Evolutionary conservation across 2,329 filamentous ascomycete genomes (phyloP).

Genomic region (Stachybotrys echinatus): DNA sequence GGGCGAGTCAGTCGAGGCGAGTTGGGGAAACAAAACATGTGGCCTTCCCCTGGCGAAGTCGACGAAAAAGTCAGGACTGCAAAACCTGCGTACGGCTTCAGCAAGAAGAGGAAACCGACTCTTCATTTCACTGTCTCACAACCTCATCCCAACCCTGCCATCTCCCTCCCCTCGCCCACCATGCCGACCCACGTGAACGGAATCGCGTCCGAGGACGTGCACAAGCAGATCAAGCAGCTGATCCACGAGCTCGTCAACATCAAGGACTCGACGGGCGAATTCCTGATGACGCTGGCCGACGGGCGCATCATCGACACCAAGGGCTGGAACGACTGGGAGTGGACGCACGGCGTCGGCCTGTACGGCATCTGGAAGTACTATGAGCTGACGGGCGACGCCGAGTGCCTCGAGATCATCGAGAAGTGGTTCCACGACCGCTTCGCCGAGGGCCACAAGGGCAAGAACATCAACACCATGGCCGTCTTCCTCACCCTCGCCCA

Average conservation of each 20-base stretch:
- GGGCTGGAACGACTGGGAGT: slow-evolving; percentile 80
- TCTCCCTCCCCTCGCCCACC: slow-evolving; percentile 5
- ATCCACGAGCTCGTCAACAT: slow-evolving; percentile 75
- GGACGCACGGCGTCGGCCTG: slow-evolving; percentile 75
- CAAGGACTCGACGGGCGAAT: slow-evolving; percentile 68
- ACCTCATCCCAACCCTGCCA: not conserved
- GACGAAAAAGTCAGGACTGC: no score
- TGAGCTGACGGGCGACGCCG: slow-evolving; percentile 58
- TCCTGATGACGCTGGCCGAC: slow-evolving; percentile 64
- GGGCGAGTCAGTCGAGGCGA: not conserved
- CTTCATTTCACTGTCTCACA: no score
- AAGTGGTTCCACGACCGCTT: slow-evolving; percentile 69
- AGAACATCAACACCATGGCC: slow-evolving; percentile 84
- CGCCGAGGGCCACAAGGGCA: slow-evolving; percentile 66
- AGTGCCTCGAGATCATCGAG: slow-evolving; percentile 61
- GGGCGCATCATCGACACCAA: slow-evolving; percentile 79
- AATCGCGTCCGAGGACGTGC: slow-evolving; percentile 41
- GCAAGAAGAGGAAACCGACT: no score
- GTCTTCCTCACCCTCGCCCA: slow-evolving; percentile 70
- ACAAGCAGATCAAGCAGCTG: slow-evolving; percentile 56
- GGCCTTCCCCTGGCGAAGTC: no score
- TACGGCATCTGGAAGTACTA: slow-evolving; percentile 83
- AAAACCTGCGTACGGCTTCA: no score
- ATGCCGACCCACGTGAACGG: slow-evolving; percentile 33
- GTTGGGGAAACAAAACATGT: not conserved